Evolutionary conservation across 1,284 basidiomycete species (phyloP).

Genomic region (Lignosus rhinocerotis): DNA sequence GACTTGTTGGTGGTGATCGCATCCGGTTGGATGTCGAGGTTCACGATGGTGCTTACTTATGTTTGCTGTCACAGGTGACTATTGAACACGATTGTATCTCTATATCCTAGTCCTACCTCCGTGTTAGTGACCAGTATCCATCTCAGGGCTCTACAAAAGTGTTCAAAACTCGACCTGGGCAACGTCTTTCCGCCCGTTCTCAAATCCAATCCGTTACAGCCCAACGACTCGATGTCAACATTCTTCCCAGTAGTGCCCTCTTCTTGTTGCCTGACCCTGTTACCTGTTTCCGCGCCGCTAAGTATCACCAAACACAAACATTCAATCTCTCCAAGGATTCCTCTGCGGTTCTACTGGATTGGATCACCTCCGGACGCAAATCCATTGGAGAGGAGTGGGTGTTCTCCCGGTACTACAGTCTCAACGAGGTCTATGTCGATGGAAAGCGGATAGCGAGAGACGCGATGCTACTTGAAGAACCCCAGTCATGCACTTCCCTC

Average conservation of each 20-base stretch:
- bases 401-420: conserved; percentile 82
- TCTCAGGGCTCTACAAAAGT: conserved; percentile 90
- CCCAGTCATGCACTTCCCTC: conserved; percentile 23
- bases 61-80: conserved; percentile 81
- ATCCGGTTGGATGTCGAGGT: conserved; percentile 69
- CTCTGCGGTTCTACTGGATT: conserved; percentile 80
- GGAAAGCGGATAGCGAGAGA: conserved; percentile 72
- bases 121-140: conserved; percentile 7
- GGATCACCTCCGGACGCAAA: conserved; percentile 85
- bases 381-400: conserved; percentile 86
- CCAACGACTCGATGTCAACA: conserved; percentile 57
- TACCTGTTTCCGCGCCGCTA: conserved; percentile 85
- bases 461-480: conserved; percentile 70
- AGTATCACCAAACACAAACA: conserved; percentile 80
- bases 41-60: conserved; percentile 52
- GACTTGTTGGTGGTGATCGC: conserved; percentile 87
- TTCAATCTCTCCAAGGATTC: conserved; percentile 65
- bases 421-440: conserved; percentile 80
- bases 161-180: conserved; percentile 71
- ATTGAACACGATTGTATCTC: background rate
- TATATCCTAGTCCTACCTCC: background rate
- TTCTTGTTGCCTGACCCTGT: conserved; percentile 90
- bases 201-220: conserved; percentile 28
- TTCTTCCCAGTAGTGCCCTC: conserved; percentile 57
- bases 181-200: conserved; percentile 30